Evolutionary conservation across 139 green algal species (phyloP).

Genomic region (Nannochloris sp.): DNA sequence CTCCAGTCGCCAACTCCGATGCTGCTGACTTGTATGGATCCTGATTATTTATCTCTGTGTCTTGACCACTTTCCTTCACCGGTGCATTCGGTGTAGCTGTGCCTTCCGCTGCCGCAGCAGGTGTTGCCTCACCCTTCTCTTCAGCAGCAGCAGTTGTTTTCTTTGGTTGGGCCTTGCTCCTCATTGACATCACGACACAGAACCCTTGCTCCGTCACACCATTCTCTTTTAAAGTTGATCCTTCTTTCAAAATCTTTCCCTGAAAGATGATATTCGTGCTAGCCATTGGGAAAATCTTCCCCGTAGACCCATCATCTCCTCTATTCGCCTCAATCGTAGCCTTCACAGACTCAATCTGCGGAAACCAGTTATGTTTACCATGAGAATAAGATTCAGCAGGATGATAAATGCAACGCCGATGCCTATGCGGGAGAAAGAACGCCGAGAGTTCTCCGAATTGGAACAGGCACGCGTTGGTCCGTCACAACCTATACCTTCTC

Average conservation of each 20-base stretch:
- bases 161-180: conserved; percentile 24
- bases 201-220: conserved; percentile 75
- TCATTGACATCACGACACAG: conserved; percentile 88
- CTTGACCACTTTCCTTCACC: not conserved
- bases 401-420: no score
- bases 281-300: conserved; percentile 36
- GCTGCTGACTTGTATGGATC: conserved; percentile 41
- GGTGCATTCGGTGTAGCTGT: conserved; percentile 1
- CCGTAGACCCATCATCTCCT: conserved; percentile 24
- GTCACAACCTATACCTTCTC: no score
- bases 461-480: no score
- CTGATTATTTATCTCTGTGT: not conserved
- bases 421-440: no score
- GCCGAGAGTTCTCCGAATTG: no score
- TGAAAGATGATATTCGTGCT: conserved; percentile 63
- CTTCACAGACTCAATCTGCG: conserved; percentile 62
- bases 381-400: no score
- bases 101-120: not conserved
- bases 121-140: not conserved
- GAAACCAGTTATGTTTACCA: not conserved
- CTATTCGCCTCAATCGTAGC: conserved; percentile 31
- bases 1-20: conserved; percentile 62
- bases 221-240: conserved; percentile 62
- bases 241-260: conserved; percentile 85
- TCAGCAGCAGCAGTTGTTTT: not conserved